These are phyloP conservation scores for Thermothielavioides terrestris DNA, from an alignment of 495 filamentous ascomycete species.

Conservation along the genomic window DNA sequence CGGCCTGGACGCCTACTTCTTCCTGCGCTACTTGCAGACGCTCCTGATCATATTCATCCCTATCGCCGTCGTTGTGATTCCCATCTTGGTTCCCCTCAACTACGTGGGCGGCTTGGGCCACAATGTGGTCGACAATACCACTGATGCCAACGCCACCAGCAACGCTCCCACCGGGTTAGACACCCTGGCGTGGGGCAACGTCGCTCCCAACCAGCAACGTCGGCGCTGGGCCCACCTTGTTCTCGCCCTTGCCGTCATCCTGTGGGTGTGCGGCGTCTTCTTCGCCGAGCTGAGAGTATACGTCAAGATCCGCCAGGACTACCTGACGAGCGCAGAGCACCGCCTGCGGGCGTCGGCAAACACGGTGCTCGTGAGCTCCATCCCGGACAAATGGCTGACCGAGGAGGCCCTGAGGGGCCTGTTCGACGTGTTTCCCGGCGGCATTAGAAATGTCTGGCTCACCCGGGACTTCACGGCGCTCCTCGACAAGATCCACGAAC, in stretches of 20 bases:
- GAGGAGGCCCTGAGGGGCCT: conserved; percentile 69
- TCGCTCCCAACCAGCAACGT: conserved; percentile 55
- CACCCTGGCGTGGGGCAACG: conserved; percentile 82
- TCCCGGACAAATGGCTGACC: conserved; percentile 81
- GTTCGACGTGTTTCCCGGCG: conserved; percentile 97
- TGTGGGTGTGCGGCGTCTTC: conserved; percentile 82
- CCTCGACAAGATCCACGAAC: conserved; percentile 72
- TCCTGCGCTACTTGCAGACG: conserved; percentile 89
- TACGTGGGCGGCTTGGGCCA: conserved; percentile 59
- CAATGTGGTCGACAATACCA: conserved; percentile 36
- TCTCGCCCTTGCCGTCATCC: conserved; percentile 68
- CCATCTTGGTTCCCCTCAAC: conserved; percentile 82
- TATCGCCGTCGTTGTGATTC: conserved; percentile 68
- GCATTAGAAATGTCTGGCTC: conserved; percentile 93
- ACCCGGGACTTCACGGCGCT: conserved; percentile 87
- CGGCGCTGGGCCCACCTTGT: conserved; percentile 87
- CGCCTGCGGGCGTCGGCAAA: conserved; percentile 91
- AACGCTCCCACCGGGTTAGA: conserved; percentile 54
- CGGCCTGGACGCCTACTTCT: conserved; percentile 96
- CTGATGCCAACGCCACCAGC: conserved; percentile 2
- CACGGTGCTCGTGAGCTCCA: conserved; percentile 84
- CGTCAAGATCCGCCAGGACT: conserved; percentile 87
- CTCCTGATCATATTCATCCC: conserved; percentile 87
- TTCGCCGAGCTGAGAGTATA: conserved; percentile 85
- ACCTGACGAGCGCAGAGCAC: conserved; percentile 91